Conservation (phyloP, 192 early-diverging fungal genomes). For the Podila horticola region DNA sequence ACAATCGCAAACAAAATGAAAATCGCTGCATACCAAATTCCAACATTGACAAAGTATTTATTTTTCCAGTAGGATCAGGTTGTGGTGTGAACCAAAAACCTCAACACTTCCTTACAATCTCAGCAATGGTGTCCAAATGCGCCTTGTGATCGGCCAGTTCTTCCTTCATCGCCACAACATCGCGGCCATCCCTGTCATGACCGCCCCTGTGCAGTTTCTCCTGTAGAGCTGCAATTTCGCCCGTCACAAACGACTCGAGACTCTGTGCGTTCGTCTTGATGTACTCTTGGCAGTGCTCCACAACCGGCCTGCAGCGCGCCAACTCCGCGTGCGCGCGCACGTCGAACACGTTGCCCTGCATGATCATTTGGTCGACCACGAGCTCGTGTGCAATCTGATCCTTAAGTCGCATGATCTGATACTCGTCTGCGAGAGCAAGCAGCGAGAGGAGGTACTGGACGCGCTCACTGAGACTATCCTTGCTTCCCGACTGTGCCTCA, state of each 20-base stretch:
- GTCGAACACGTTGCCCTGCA: constrained; percentile 23
- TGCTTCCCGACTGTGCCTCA: not conserved
- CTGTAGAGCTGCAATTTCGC: not conserved
- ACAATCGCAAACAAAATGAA: too few species aligned
- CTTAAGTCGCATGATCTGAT: constrained; percentile 9
- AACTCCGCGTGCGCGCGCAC: not conserved
- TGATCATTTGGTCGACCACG: not conserved
- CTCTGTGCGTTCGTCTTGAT: constrained; percentile 1
- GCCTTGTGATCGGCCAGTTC: too few species aligned
- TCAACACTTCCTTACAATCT: too few species aligned
- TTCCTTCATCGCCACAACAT: too few species aligned
- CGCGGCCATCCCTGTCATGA: too few species aligned
- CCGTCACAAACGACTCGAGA: not conserved
- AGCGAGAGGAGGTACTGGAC: constrained; percentile 20
- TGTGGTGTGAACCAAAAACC: too few species aligned
- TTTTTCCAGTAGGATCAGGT: too few species aligned
- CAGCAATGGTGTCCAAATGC: too few species aligned
- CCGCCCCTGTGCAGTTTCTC: not conserved
- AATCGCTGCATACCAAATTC: too few species aligned
- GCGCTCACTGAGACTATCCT: not conserved
- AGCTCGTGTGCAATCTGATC: constrained; percentile 9
- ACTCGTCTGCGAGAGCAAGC: not conserved
- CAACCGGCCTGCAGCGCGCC: not conserved
- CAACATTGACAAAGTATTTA: too few species aligned
- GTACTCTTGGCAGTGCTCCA: constrained; percentile 15